These are phyloP conservation scores for Metschnikowia santaceciliae DNA, from an alignment of 805 yeast species.

Conservation along the genomic window DNA sequence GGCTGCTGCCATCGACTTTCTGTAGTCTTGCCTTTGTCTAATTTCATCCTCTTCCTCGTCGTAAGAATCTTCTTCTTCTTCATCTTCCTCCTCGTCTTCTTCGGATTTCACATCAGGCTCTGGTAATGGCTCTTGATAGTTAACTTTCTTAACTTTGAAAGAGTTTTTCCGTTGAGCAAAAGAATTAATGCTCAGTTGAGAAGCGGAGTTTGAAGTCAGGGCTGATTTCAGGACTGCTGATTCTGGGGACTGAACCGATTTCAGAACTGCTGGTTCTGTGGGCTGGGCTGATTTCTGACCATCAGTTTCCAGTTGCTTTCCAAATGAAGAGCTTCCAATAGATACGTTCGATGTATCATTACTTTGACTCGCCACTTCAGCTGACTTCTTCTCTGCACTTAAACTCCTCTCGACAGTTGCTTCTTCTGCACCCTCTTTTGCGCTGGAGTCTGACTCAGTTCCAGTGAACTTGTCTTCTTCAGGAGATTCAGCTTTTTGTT, in stretches of 20 bases:
- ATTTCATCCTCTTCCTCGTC: constrained; percentile 32
- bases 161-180: constrained; percentile 4
- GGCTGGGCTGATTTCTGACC: background rate
- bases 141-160: constrained; percentile 17
- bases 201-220: background rate
- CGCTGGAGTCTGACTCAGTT: background rate
- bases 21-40: constrained; percentile 41
- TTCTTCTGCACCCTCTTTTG: background rate
- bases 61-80: constrained; percentile 19
- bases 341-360: background rate
- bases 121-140: constrained; percentile 7
- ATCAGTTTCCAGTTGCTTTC: background rate
- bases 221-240: background rate
- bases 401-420: background rate
- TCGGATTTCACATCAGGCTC: background rate
- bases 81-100: constrained; percentile 14
- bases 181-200: background rate
- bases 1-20: constrained; percentile 48
- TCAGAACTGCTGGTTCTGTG: background rate
- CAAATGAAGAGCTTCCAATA: background rate
- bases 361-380: background rate
- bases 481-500: background rate
- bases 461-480: background rate
- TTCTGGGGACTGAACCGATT: background rate
- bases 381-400: background rate